Evolutionary conservation across 2,329 filamentous ascomycete genomes (phyloP), one percentile per base, ranked within the genome.

Genomic region (Diplodia seriata): DNA sequence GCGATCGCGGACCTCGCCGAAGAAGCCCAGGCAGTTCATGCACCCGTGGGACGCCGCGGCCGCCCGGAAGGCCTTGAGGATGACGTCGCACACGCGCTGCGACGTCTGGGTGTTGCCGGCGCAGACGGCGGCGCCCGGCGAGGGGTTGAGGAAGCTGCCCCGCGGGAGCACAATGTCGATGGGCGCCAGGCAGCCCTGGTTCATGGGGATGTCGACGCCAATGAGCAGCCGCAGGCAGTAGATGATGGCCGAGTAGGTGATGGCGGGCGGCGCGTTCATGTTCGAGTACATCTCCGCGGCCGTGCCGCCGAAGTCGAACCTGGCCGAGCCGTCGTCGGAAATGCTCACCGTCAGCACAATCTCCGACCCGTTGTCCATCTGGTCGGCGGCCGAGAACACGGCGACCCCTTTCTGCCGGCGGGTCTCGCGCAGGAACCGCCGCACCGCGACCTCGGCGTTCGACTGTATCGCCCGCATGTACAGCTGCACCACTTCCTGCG

Each of bases 201-300:
- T 81, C 0, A 81, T 73, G 0, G 79, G 80, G 4, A 81, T 80
- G 31, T 81, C 78, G 0, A 70, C 33, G n/a, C 73, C 70, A 20
- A 81, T 71, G 1, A 81, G 71, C 36, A 76, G 78, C 1, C 79
- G 75, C 15, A 81, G 71, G n/a, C 71, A 74, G 67, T 81, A 81
- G 66, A 81, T 79, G 53, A 81, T 77, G 33, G 80, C 94, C 7
- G 85, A 89, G 73, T 91, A 94, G 78, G 74, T 74, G 38, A 71
- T 70, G 14, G 68, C 68, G 4, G 59, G 54, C 7, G 71, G 69
- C 18, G 73, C 76, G 68, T 72, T 71, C 64, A 57, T 54, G 54
- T 70, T 72, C 1, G 61, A 59, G 18, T 55, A 70, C 56, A 70
- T 64, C 36, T 72, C 57, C 12, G 69, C 53, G 1, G 51, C 70